Evolutionary conservation across 2,329 filamentous ascomycete genomes (phyloP), one percentile per base, ranked within the genome.

Genomic region (Xylariaceae sp.): DNA sequence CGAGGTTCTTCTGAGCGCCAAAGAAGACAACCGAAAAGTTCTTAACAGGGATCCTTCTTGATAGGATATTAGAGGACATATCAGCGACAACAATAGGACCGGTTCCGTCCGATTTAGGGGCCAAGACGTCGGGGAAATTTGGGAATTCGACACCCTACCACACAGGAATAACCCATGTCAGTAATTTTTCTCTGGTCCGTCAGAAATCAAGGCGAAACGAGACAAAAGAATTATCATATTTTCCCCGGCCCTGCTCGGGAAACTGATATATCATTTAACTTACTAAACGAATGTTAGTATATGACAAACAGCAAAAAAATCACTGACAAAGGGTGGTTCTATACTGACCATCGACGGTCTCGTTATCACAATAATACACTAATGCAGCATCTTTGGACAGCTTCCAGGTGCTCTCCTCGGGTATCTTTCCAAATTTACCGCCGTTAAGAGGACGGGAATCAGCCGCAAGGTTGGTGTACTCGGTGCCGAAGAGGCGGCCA

Each of bases 41-140:
- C 55, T 73, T 75, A 38, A 94, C 78, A 25, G 91, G 84, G 20
- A 96, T 78, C 51, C 76, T 78, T 35, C 89, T 76, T 37, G 88
- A 89, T 41, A 97, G 81, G 63, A 97, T 95, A 67, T 96, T 97
- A 48, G 88, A 95, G 37, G 80, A 86, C 87, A 97, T 95, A 67
- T 97, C 92, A 17, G 88, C 89, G 5, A 95, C 85, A 5, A 97
- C 85, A 48, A 95, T 79, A 1, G 83, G 82, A 23, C 82, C 80
- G 40, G 83, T 77, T 7, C 82, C 82, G 40, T 82, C 77, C 2
- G 73, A 67, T 6, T 67, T 67, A 10, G 77, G 68, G 39, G 79
- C 77, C 20, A 94, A 74, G 6, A 67, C 65, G 52, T 83, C 70
- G 20, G 92, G 92, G 61, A 81, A 80, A 14, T 59, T 68, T 5